These are phyloP conservation scores for Azolla pinnata DNA, from an alignment of 75 land plant species.

Conservation along the genomic window DNA sequence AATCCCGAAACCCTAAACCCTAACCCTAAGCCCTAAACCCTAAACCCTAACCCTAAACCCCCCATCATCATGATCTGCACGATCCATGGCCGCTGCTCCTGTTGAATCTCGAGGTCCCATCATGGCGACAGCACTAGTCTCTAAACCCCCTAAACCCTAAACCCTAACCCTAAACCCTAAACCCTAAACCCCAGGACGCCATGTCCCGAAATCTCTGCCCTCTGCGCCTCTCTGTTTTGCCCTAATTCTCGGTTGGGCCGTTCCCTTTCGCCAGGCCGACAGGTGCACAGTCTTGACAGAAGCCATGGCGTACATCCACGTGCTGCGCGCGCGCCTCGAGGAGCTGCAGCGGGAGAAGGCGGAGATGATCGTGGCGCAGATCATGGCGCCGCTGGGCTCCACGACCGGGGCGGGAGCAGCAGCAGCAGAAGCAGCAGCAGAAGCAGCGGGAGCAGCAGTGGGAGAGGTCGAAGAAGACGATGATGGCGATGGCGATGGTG, in stretches of 20 bases:
- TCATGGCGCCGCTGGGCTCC: background rate
- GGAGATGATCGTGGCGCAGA: background rate
- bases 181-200: no score
- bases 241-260: background rate
- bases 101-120: background rate
- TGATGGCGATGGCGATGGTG: background rate
- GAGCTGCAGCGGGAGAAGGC: background rate
- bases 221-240: background rate
- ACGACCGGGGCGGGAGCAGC: background rate
- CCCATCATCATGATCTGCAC: no score
- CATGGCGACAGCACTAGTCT: no score
- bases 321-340: background rate
- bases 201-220: no score
- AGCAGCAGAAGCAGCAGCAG: background rate
- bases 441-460: background rate
- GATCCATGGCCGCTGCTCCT: background rate
- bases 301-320: conserved; percentile 5
- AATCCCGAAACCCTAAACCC: no score
- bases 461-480: background rate
- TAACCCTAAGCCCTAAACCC: no score
- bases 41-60: no score
- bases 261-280: no score
- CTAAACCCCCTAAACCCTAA: no score
- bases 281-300: conserved; percentile 6
- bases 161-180: no score